phyloP scores from a whole-genome alignment of 495 filamentous ascomycete genomes.

The Hyaloscypha hepaticicola region DNA sequence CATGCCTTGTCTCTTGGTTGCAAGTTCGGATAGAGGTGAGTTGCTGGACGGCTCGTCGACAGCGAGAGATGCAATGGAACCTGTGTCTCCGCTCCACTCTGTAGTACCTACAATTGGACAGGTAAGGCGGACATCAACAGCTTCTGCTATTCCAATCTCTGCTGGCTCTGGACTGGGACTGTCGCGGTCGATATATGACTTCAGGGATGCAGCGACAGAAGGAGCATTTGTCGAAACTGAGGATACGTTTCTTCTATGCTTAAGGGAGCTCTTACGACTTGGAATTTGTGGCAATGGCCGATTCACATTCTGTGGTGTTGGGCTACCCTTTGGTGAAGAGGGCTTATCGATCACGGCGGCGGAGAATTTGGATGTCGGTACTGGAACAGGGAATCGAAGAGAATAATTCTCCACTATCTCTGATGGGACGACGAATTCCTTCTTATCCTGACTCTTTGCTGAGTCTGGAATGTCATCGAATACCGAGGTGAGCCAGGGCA shows the following conservation, averaged over 20 bases:
- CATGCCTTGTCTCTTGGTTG: background rate
- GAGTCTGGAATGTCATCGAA: slow-evolving; percentile 12
- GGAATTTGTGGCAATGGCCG: slow-evolving; percentile 47
- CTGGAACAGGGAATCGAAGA: background rate
- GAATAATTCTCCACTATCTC: background rate
- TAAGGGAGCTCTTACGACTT: slow-evolving; percentile 6
- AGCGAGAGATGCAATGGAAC: background rate
- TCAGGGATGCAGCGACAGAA: background rate
- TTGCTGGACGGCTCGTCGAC: background rate
- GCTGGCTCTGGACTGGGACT: background rate
- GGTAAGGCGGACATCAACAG: background rate
- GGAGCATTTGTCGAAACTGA: slow-evolving; percentile 25
- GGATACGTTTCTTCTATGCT: slow-evolving; percentile 26
- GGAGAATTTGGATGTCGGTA: background rate
- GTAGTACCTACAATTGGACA: background rate
- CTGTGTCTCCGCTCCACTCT: background rate
- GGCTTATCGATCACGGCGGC: slow-evolving; percentile 19
- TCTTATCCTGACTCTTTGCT: background rate
- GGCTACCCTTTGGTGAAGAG: slow-evolving; percentile 23
- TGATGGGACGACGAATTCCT: background rate
- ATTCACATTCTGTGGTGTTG: slow-evolving; percentile 32
- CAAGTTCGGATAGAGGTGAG: background rate
- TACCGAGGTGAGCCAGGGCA: slow-evolving; percentile 16
- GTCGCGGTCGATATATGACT: background rate
- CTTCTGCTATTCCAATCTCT: background rate